Evolutionary conservation across 164 flowering plant genomes (phyloP).

Genomic region (Litsea cubeba): DNA sequence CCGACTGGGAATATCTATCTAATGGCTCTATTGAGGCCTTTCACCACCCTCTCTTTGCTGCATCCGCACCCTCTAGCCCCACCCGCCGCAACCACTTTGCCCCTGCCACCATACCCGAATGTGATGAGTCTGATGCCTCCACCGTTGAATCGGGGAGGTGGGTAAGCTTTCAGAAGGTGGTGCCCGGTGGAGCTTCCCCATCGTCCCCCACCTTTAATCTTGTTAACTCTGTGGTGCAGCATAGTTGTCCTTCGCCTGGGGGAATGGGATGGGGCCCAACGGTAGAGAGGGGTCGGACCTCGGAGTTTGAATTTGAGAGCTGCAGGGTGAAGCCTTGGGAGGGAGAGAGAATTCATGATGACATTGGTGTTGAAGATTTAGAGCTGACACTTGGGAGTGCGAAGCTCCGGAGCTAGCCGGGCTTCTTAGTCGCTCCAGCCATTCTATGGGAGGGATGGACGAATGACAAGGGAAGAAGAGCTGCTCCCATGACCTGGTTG

Average conservation of each 20-base stretch:
- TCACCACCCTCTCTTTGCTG: slow-evolving; percentile 62
- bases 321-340: slow-evolving; percentile 81
- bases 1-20: slow-evolving; percentile 54
- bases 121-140: slow-evolving; percentile 78
- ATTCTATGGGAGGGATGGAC: neutral
- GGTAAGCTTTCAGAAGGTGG: slow-evolving; percentile 56
- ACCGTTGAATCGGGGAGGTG: slow-evolving; percentile 71
- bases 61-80: slow-evolving; percentile 90
- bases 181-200: slow-evolving; percentile 31
- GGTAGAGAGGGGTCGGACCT: slow-evolving; percentile 12
- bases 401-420: slow-evolving; percentile 22
- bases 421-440: neutral
- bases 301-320: slow-evolving; percentile 73
- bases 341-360: slow-evolving; percentile 80
- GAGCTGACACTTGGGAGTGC: slow-evolving; percentile 85
- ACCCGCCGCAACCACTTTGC: slow-evolving; percentile 46
- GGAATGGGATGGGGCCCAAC: slow-evolving; percentile 29
- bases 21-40: slow-evolving; percentile 29
- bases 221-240: slow-evolving; percentile 42
- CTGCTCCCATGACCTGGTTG: neutral
- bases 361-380: slow-evolving; percentile 69
- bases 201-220: slow-evolving; percentile 86
- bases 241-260: slow-evolving; percentile 15
- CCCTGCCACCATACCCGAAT: slow-evolving; percentile 70
- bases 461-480: neutral